Evolutionary conservation across 768 basidiomycete genomes (phyloP), one percentile per base, ranked within the genome.

Genomic region (Wakefieldia striispora): DNA sequence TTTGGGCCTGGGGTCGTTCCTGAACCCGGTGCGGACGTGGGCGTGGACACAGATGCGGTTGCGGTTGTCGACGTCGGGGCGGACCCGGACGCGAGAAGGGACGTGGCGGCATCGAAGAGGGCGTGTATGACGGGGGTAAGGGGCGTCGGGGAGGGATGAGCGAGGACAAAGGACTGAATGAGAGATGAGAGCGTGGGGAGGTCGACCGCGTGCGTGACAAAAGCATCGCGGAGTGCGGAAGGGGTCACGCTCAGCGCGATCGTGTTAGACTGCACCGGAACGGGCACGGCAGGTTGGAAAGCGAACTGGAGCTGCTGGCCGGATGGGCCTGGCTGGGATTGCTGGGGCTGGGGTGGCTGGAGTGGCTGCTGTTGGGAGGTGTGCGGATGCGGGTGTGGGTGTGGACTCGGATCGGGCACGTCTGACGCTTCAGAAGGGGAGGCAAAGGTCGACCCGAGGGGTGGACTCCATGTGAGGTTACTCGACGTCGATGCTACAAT

Each of bases 71-170:
- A 33, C 12, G 73, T 70, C 9, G 65, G 20, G 4, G 58, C 41
- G 9, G 55, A 43, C 1, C 39, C 24, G 0, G 57, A 51, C 0
- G 49, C 35, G 19, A 61, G 57, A 12, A 59, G 75, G 64, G 39
- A 50, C 4, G 67, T 55, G n/a, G 58, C 51, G 1, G 81, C 81
- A 26, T 81, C 80, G 50, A 83, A 84, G 4, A 84, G 70, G 9
- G 79, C 75, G 29, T 75, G 71, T 4, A 84, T 62, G 26, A 81
- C 73, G 2, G 76, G 69, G 0, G 73, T 74, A 13, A 84, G 69
- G 2, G 81, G 76, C 0, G 77, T 77, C 3, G 73, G 60, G 0
- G 78, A 80, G 2, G 78, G 76, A 49, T 80, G 73, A 4, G 75
- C 68, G 17, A 73, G 61, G 31, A 73, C 74, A 49, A 72, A 81